Evolutionary conservation across 805 yeast species (phyloP), one percentile per base, ranked within the genome.

Genomic region (Cyberlindnera amylophila): DNA sequence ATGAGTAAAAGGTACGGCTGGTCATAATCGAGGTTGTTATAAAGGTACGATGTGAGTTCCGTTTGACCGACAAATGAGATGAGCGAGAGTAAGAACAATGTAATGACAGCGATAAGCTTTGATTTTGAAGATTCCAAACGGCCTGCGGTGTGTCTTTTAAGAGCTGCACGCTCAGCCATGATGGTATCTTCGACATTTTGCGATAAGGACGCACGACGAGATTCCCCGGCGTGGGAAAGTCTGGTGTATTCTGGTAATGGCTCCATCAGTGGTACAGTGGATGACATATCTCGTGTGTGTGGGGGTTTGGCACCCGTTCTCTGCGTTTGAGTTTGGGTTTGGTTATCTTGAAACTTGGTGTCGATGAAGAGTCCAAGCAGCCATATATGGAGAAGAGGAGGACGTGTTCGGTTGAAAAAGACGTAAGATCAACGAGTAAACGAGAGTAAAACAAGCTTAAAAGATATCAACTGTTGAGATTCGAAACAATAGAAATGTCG

Each of bases 41-140:
- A 82, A 6, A 87, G 71, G 42, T 80, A 80, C 6, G 87, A 74
- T 2, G 95, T 86, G 46, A 81, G 67, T 58, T 87, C 96, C 0
- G 96, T 87, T 58, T 87, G 96, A 13, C 72, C 55, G 4, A 88
- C 89, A 63, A 88, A 88, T 3, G 89, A 55, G 7, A 75, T 54
- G 45, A 81, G 50, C 0, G 83, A 74, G 2, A 76, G 44, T 2
- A 69, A 12, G 32, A 81, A 71, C 2, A 83, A 67, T 10, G 41
- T 48, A 15, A 49, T 24, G 11, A 49, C 52, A 2, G 48, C 45
- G 27, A 21, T 16, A 6, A 49, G 37, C 39, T 49, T 49, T 8
- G 43, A 21, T 7, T 40, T 36, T 3, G 52, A 52, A 34, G 45
- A 51, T 30, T 49, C 53, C 19, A 47, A 10, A 26, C 45, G 54